Conservation (phyloP, 2,329 filamentous ascomycete genomes). For the Penicillium sp. region DNA sequence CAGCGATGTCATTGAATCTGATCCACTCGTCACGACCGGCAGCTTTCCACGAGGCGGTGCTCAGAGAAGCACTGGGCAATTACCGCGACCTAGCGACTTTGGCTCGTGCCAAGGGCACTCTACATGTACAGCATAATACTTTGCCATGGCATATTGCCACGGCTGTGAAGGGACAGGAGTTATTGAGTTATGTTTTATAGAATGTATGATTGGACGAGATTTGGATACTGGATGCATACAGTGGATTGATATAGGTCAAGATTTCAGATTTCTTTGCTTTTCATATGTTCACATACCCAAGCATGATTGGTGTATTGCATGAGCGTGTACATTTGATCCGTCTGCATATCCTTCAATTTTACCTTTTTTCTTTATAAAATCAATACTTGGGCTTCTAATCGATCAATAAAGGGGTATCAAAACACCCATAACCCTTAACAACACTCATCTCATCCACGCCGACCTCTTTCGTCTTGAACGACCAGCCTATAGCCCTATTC, state of each 20-base stretch:
- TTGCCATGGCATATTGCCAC: constrained; percentile 48
- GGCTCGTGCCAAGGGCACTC: constrained; percentile 39
- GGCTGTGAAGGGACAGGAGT: constrained; percentile 39
- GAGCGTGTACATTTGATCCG: background rate
- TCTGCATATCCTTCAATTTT: background rate
- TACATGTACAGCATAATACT: constrained; percentile 37
- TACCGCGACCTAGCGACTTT: constrained; percentile 44
- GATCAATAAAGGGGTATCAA: constrained; percentile 39
- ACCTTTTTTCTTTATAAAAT: background rate
- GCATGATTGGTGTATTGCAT: background rate
- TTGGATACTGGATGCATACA: background rate
- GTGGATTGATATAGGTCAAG: background rate
- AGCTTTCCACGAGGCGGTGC: constrained; percentile 30
- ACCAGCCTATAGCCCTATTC: constrained; percentile 38
- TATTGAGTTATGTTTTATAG: constrained; percentile 40
- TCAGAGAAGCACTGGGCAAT: constrained; percentile 41
- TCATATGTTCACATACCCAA: background rate
- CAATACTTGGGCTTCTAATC: background rate
- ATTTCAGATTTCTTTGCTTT: background rate
- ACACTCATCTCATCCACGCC: constrained; percentile 46
- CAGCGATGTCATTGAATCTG: constrained; percentile 40
- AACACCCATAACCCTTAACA: constrained; percentile 46
- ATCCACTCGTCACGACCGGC: constrained; percentile 31
- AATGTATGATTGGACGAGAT: background rate
- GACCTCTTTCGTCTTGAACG: constrained; percentile 43